phyloP scores from a whole-genome alignment of 2,329 filamentous ascomycete species.

The Lomentospora prolificans region DNA sequence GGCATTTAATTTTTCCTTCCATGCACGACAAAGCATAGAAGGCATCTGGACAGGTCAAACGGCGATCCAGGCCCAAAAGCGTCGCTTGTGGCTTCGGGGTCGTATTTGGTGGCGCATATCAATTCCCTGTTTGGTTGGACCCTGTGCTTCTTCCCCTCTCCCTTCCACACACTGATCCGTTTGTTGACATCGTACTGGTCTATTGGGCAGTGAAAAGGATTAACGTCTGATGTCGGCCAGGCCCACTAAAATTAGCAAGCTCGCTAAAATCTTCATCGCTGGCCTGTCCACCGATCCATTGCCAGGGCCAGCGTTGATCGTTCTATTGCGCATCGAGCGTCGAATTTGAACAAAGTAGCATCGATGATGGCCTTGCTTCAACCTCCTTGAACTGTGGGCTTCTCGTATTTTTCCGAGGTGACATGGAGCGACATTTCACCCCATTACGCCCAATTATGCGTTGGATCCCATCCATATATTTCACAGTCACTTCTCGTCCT shows the following conservation, averaged over 20 bases:
- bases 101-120: no score
- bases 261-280: no score
- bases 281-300: no score
- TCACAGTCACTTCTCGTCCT: not conserved
- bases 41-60: not conserved
- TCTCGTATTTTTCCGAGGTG: not conserved
- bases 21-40: not conserved
- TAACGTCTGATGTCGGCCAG: no score
- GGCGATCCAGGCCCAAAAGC: not conserved
- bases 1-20: slow-evolving; percentile 2
- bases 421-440: not conserved
- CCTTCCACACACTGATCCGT: no score
- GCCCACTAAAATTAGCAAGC: no score
- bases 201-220: no score
- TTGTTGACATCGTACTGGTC: no score
- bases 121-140: not conserved
- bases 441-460: not conserved
- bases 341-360: not conserved
- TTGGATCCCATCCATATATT: not conserved
- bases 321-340: not conserved
- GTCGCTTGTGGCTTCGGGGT: not conserved
- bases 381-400: not conserved
- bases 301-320: no score
- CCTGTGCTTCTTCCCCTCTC: no score
- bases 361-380: not conserved